Evolutionary conservation across 139 green algal species (phyloP), one percentile per base, ranked within the genome.

Genomic region (Trebouxia sp.): DNA sequence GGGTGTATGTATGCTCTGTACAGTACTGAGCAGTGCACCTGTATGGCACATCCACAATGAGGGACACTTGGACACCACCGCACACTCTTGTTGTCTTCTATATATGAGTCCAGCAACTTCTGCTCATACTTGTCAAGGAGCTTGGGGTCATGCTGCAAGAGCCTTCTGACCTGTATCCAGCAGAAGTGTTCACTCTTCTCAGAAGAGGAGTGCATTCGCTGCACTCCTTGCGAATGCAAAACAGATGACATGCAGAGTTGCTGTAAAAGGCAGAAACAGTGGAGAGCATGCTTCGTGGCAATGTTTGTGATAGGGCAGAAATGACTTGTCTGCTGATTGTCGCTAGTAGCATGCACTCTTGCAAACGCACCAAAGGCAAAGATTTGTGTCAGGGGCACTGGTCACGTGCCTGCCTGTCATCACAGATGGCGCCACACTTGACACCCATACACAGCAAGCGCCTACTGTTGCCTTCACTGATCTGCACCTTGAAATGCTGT

Each of bases 371-470:
- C 28, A 43, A 30, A 14, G 41, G 24, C 41, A 79, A 65, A 4
- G 9, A 26, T 28, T 26, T 28, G 6, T 1, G 8, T 28, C n/a
- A 37, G 30, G 0, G 24, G 26, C 41, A 30, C 20, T 8, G 39
- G 20, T 22, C 0, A 50, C 65, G 45, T 38, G 94, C 92, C 83
- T 91, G 88, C 20, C 87, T 82, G 65, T 96, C 91, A 42, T 96
- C 91, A 76, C 93, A 97, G 38, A 92, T 80, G 5, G 89, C 88
- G 14, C 90, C 90, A 78, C 94, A 97, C 70, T 88, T 88, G 78
- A 80, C 87, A 0, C 82, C 84, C 92, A 97, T 97, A 83, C 93
- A 97, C 17, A 72, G 84, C 37, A 92, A 70, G 26, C 83, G 76
- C 22, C 88, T 79, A 14, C 87, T 88, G 56, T 90, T 84, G 45